These are phyloP conservation scores for Lipomyces starkeyi DNA, from an alignment of 805 yeast species.

Conservation along the genomic window DNA sequence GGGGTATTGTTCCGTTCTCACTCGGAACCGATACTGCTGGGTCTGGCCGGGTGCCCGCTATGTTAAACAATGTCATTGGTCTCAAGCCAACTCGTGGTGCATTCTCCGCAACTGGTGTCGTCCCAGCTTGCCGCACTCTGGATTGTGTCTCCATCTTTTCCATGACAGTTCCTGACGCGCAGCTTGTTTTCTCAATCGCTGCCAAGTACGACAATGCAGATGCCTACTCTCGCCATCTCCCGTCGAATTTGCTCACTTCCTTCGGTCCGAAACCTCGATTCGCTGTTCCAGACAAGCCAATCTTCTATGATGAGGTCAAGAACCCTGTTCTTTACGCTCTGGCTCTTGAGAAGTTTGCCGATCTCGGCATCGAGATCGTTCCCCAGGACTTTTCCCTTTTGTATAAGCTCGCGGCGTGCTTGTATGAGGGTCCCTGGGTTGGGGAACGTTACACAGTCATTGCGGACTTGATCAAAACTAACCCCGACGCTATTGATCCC, in stretches of 20 bases:
- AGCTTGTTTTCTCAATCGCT: constrained; percentile 69
- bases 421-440: constrained; percentile 99
- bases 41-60: constrained; percentile 97
- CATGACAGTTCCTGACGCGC: constrained; percentile 80
- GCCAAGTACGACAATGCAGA: constrained; percentile 76
- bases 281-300: constrained; percentile 75
- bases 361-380: constrained; percentile 64
- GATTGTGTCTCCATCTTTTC: constrained; percentile 92
- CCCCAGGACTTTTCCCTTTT: constrained; percentile 76
- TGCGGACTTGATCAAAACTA: constrained; percentile 69
- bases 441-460: constrained; percentile 91
- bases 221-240: constrained; percentile 80
- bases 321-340: constrained; percentile 71
- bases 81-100: constrained; percentile 91
- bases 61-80: constrained; percentile 87
- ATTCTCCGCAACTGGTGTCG: constrained; percentile 88
- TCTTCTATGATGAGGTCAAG: constrained; percentile 81
- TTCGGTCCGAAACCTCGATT: constrained; percentile 67
- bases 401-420: constrained; percentile 79
- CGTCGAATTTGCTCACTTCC: constrained; percentile 64
- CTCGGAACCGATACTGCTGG: constrained; percentile 99
- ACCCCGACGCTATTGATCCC: constrained; percentile 81
- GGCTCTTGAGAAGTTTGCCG: constrained; percentile 62
- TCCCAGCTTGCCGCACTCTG: constrained; percentile 93
- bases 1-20: constrained; percentile 87